phyloP scores from a whole-genome alignment of 441 rosid genomes.

The Melastoma candidum region DNA sequence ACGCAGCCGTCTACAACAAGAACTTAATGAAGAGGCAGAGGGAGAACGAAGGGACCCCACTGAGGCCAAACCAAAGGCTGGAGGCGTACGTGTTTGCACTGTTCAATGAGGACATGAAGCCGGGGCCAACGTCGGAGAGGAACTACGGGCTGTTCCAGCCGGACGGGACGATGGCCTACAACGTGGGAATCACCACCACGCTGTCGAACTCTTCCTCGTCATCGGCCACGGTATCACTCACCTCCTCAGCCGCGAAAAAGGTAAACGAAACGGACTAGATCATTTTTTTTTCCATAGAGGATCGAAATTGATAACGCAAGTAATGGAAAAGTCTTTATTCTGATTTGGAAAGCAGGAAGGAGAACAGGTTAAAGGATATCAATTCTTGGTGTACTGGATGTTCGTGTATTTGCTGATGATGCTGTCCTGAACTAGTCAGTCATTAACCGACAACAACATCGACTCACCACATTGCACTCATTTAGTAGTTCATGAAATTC shows the following conservation, averaged over 20 bases:
- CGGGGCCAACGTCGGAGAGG: constrained; percentile 67
- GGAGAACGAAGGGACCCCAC: constrained; percentile 55
- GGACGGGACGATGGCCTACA: constrained; percentile 58
- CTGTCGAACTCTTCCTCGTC: constrained; percentile 37
- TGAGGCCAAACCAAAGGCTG: constrained; percentile 38
- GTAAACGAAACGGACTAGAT: constrained; percentile 11
- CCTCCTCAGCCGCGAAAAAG: constrained; percentile 65
- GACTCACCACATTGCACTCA: no score
- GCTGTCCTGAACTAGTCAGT: constrained; percentile 55
- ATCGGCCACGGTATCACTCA: constrained; percentile 52
- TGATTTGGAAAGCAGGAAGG: constrained; percentile 38
- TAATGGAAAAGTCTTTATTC: no score
- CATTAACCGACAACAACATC: no score
- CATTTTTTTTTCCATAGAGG: no score
- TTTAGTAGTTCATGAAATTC: no score
- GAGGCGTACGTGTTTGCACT: constrained; percentile 60
- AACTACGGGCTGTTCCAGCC: constrained; percentile 63
- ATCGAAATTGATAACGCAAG: no score
- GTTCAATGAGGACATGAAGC: constrained; percentile 65
- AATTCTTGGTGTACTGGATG: constrained; percentile 49
- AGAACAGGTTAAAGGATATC: constrained; percentile 25
- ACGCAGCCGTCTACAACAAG: constrained; percentile 49
- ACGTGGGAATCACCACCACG: constrained; percentile 59
- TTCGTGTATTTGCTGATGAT: constrained; percentile 53
- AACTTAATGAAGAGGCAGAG: constrained; percentile 48